Conservation (phyloP, 2,329 filamentous ascomycete genomes). For the Clonostachys byssicola region DNA sequence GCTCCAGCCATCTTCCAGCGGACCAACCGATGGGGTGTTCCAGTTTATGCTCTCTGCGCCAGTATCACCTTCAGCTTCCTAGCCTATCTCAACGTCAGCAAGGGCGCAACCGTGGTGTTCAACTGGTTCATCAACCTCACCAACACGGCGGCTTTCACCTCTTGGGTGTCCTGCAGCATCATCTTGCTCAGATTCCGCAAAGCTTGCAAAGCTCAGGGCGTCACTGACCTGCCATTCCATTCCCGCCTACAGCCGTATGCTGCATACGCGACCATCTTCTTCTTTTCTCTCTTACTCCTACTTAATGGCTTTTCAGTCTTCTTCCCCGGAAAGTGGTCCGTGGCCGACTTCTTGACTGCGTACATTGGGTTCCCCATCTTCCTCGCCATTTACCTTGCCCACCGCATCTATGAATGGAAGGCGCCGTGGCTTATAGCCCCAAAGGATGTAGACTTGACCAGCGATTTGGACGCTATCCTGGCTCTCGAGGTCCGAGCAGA, state of each 20-base stretch:
- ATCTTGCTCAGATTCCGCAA: conserved; percentile 68
- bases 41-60: conserved; percentile 18
- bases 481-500: too few relatives aligned
- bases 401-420: not conserved
- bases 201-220: conserved; percentile 59
- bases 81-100: conserved; percentile 57
- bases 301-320: conserved; percentile 12
- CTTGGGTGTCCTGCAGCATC: conserved; percentile 64
- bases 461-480: too few relatives aligned
- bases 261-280: conserved; percentile 58
- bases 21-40: conserved; percentile 18
- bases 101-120: conserved; percentile 54
- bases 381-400: not conserved
- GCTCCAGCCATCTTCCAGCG: conserved; percentile 30
- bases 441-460: too few relatives aligned
- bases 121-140: conserved; percentile 57
- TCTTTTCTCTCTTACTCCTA: conserved; percentile 40
- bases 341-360: conserved; percentile 16
- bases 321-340: conserved; percentile 12
- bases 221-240: conserved; percentile 63
- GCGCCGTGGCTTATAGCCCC: too few relatives aligned
- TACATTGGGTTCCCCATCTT: conserved; percentile 21
- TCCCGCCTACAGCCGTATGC: conserved; percentile 64
- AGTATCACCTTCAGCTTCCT: conserved; percentile 55
- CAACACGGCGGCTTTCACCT: conserved; percentile 66